Conservation (phyloP, 2,329 filamentous ascomycete species). For the Cercospora canescens region DNA sequence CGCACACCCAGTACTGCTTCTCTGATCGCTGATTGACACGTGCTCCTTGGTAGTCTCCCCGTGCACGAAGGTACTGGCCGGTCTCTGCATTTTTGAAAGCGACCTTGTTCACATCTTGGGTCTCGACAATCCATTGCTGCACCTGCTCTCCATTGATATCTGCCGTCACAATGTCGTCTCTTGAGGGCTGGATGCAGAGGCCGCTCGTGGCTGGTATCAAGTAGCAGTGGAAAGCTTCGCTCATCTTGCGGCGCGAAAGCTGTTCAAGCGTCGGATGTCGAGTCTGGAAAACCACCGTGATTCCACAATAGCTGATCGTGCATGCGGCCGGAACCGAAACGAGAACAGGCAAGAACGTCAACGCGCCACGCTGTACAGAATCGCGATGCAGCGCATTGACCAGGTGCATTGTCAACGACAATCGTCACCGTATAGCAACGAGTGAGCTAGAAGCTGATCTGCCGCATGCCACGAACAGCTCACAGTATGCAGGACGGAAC, state of each 20-base stretch:
- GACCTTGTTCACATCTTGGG: not conserved
- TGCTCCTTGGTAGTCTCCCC: conserved; percentile 1
- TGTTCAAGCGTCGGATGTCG: not conserved
- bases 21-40: not conserved
- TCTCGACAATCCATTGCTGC: conserved; percentile 12
- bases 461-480: not conserved
- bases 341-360: not conserved
- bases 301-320: not conserved
- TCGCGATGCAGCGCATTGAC: not conserved
- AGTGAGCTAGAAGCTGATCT: not conserved
- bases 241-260: conserved; percentile 1
- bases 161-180: conserved; percentile 11
- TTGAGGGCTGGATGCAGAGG: conserved; percentile 9
- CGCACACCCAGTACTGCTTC: conserved; percentile 12
- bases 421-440: not conserved
- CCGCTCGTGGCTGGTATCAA: conserved; percentile 17
- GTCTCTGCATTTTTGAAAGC: conserved; percentile 9
- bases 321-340: not conserved
- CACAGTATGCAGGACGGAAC: not conserved
- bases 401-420: not conserved
- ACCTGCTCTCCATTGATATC: conserved; percentile 5
- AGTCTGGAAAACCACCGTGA: not conserved
- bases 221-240: conserved; percentile 4
- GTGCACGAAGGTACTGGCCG: conserved; percentile 7
- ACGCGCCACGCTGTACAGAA: not conserved